Evolutionary conservation across 164 flowering plant species (phyloP).

Genomic region (Berberis vulgaris): DNA sequence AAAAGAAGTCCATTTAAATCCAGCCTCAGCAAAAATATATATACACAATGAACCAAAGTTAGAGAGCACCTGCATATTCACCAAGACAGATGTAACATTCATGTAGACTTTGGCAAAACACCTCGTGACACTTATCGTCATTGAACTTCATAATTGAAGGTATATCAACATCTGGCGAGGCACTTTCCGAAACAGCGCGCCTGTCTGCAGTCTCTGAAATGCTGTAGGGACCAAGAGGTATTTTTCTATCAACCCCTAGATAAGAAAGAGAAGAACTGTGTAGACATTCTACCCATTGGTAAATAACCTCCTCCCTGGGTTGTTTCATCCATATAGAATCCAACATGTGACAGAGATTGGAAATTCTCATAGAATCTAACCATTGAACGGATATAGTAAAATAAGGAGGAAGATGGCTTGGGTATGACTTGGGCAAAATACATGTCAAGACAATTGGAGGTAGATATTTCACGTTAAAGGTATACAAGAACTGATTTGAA

Average conservation of each 20-base stretch:
- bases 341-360: constrained; percentile 53
- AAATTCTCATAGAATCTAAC: constrained; percentile 53
- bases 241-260: constrained; percentile 47
- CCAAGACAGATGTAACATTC: constrained; percentile 76
- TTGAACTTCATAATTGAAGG: constrained; percentile 55
- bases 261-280: constrained; percentile 51
- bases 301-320: constrained; percentile 51
- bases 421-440: constrained; percentile 22
- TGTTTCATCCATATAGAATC: constrained; percentile 69
- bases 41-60: not conserved
- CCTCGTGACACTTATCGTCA: constrained; percentile 47
- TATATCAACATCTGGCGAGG: constrained; percentile 59
- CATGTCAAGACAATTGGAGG: constrained; percentile 77
- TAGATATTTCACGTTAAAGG: constrained; percentile 61
- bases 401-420: constrained; percentile 58
- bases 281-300: constrained; percentile 85
- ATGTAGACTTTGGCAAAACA: constrained; percentile 46
- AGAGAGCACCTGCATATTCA: constrained; percentile 57
- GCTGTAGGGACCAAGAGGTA: constrained; percentile 58
- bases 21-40: not conserved
- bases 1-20: not conserved
- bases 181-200: constrained; percentile 59
- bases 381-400: constrained; percentile 64
- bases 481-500: constrained; percentile 44
- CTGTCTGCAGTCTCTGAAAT: constrained; percentile 30